Evolutionary conservation across 768 basidiomycete species (phyloP).

Genomic region (Suillus subalutaceus): DNA sequence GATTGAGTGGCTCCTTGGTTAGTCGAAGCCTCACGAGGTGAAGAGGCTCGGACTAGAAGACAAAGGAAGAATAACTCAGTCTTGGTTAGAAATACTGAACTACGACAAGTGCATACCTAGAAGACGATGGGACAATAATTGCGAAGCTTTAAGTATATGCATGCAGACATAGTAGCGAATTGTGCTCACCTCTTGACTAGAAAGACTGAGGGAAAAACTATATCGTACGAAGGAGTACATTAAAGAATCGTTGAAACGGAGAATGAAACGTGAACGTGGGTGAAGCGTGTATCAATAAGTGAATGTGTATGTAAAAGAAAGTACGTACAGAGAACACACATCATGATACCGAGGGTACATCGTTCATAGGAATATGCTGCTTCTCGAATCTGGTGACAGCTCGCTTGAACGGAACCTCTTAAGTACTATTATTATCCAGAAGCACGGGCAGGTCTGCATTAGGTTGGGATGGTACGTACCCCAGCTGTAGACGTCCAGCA

Average conservation of each 20-base stretch:
- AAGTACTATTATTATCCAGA: neutral
- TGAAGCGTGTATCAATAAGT: neutral
- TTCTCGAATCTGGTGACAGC: neutral
- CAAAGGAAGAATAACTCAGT: too few species aligned
- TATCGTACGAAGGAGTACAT: neutral
- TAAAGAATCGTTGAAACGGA: neutral
- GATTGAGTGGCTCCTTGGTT: neutral
- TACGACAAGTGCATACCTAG: too few species aligned
- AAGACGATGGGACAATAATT: too few species aligned
- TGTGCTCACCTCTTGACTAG: neutral
- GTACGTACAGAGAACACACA: too few species aligned
- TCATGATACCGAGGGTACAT: neutral
- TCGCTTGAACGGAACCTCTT: neutral
- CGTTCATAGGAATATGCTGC: neutral
- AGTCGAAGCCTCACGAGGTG: too few species aligned
- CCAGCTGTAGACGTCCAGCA: neutral
- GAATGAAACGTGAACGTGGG: neutral
- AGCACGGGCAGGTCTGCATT: neutral
- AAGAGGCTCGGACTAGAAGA: too few species aligned
- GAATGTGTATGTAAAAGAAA: neutral
- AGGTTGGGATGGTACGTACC: neutral
- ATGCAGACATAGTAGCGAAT: neutral
- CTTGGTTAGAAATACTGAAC: too few species aligned
- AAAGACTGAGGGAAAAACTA: neutral
- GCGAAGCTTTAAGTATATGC: neutral